Evolutionary conservation across 176 grass and related monocot genomes (phyloP).

Genomic region (Aegilops sharonensis): DNA sequence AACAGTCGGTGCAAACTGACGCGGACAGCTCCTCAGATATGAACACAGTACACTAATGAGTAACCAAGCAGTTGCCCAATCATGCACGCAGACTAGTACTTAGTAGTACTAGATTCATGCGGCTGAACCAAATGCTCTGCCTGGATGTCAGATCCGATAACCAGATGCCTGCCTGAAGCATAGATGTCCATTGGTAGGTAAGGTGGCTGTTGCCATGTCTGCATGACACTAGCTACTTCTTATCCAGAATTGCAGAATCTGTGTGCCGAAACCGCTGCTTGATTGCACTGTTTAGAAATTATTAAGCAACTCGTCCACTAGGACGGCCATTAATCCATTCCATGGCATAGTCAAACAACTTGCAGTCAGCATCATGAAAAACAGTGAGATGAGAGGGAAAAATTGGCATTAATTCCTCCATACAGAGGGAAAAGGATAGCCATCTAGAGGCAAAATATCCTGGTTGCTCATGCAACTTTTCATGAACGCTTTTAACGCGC

Average conservation of each 20-base stretch:
- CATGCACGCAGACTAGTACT: not conserved
- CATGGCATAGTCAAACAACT: not conserved
- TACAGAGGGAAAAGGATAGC: too few species aligned
- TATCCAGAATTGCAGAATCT: constrained; percentile 23
- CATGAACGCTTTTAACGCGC: not conserved
- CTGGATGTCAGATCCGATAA: not conserved
- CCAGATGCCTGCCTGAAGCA: constrained; percentile 10
- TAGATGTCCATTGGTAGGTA: not conserved
- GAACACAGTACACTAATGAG: not conserved
- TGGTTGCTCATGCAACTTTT: not conserved
- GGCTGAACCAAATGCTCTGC: not conserved
- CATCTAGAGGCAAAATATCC: not conserved
- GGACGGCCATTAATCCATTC: not conserved
- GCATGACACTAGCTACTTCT: constrained; percentile 17
- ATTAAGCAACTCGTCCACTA: not conserved
- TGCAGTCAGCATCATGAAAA: not conserved
- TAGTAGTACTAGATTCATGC: not conserved
- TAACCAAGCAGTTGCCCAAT: constrained; percentile 4
- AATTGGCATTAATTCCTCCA: not conserved
- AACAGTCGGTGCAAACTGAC: not conserved
- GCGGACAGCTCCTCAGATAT: not conserved
- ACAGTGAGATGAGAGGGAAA: too few species aligned
- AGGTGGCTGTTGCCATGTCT: not conserved
- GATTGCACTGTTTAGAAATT: not conserved
- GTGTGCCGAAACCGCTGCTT: constrained; percentile 1